Percentiles rank a stretch among this genome's conserved stretches.
Conservation (phyloP, 2,329 filamentous ascomycete genomes). For the Stenocarpella maydis region DNA sequence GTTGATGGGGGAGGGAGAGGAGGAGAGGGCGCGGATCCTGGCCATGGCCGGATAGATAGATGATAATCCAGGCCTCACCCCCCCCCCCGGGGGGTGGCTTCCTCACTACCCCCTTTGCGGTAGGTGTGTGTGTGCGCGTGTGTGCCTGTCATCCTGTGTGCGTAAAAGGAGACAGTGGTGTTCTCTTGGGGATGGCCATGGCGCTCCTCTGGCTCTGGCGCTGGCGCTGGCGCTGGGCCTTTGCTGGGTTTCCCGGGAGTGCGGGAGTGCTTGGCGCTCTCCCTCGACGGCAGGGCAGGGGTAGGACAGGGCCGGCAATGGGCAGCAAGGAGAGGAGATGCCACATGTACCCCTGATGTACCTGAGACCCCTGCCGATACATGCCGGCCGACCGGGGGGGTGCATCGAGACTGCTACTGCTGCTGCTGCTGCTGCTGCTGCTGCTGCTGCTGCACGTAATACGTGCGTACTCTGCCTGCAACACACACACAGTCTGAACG, state of each 20-base stretch:
- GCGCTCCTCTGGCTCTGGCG: slow-evolving; percentile 14
- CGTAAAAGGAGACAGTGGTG: neutral
- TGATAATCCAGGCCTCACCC: too few relatives aligned
- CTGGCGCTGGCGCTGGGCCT: slow-evolving; percentile 5
- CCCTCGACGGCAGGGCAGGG: too few relatives aligned
- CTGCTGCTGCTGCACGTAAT: slow-evolving; percentile 25
- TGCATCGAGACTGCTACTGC: neutral
- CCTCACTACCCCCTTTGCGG: slow-evolving; percentile 13
- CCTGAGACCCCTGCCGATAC: slow-evolving; percentile 29
- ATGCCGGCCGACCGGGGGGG: slow-evolving; percentile 7
- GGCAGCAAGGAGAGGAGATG: slow-evolving; percentile 16
- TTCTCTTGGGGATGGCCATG: slow-evolving; percentile 15
- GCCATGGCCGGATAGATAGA: slow-evolving; percentile 32
- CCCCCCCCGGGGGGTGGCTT: too few relatives aligned
- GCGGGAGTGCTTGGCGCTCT: too few relatives aligned
- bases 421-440: too few relatives aligned
- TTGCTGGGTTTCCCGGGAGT: slow-evolving; percentile 1
- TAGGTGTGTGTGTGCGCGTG: neutral
- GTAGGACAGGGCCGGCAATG: too few relatives aligned
- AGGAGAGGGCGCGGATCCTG: slow-evolving; percentile 45
- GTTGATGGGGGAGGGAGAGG: slow-evolving; percentile 54
- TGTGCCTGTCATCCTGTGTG: slow-evolving; percentile 11
- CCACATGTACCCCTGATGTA: slow-evolving; percentile 30
- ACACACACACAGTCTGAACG: slow-evolving; percentile 5
- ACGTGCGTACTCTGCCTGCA: neutral